Conservation (phyloP, 768 basidiomycete species). For the Psilocybe subaeruginosa region DNA sequence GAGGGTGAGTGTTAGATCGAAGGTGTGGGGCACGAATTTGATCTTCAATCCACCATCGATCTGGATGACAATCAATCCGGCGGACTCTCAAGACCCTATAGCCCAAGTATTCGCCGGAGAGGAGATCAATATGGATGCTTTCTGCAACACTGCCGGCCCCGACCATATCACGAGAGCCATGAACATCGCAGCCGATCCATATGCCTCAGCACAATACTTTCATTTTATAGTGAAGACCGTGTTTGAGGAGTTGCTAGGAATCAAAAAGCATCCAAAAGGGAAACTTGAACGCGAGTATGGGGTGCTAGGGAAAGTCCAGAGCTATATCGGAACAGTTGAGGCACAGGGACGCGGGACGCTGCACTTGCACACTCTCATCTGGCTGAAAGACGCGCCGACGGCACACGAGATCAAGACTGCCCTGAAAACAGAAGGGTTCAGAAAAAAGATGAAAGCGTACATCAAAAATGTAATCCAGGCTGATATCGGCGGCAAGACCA, state of each 20-base stretch:
- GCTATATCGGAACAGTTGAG: conserved; percentile 44
- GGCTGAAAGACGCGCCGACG: conserved; percentile 34
- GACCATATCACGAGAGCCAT: too few species aligned
- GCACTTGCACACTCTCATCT: conserved; percentile 36
- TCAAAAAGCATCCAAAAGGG: conserved; percentile 20
- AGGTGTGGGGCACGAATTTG: too few species aligned
- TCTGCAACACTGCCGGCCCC: too few species aligned
- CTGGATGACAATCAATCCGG: too few species aligned
- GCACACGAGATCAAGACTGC: conserved; percentile 26
- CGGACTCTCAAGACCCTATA: too few species aligned
- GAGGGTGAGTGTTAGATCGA: too few species aligned
- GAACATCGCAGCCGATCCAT: too few species aligned
- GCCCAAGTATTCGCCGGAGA: too few species aligned
- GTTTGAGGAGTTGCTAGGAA: conserved; percentile 5
- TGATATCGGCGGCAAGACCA: conserved; percentile 24
- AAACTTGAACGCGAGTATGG: conserved; percentile 26
- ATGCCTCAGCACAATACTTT: too few species aligned
- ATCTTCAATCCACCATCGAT: too few species aligned
- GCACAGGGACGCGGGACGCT: conserved; percentile 38
- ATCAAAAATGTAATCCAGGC: conserved; percentile 36
- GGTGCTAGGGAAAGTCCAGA: conserved; percentile 30
- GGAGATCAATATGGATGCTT: too few species aligned
- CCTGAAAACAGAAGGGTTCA: conserved; percentile 9
- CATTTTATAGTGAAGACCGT: conserved; percentile 11
- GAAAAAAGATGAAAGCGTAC: conserved; percentile 17